phyloP scores from a whole-genome alignment of 306 rosid species.

The Mucuna pruriens region DNA sequence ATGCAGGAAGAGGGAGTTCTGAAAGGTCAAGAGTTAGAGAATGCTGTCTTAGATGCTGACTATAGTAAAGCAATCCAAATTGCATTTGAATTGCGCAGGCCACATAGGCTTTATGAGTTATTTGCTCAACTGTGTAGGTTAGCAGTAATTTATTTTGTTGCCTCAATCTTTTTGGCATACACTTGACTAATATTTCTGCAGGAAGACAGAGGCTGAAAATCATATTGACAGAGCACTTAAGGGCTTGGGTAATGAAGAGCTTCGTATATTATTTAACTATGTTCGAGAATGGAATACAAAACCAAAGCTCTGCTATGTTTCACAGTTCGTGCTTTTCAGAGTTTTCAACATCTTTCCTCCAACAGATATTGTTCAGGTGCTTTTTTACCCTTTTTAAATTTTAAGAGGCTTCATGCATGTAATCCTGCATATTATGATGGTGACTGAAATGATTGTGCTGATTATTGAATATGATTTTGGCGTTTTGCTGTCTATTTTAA shows the following conservation, averaged over 20 bases:
- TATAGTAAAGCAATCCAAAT: slow-evolving; percentile 84
- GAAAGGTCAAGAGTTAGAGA: slow-evolving; percentile 93
- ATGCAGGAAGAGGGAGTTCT: slow-evolving; percentile 89
- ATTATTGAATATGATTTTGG: slow-evolving; percentile 7
- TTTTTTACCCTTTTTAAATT: neutral
- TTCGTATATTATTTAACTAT: slow-evolving; percentile 64
- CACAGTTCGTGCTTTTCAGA: slow-evolving; percentile 79
- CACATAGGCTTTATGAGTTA: slow-evolving; percentile 71
- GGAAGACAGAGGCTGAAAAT: slow-evolving; percentile 64
- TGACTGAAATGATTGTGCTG: slow-evolving; percentile 7
- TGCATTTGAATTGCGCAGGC: slow-evolving; percentile 84
- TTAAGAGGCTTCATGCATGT: neutral
- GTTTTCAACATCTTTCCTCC: slow-evolving; percentile 81
- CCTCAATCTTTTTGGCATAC: neutral
- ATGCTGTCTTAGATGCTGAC: slow-evolving; percentile 90
- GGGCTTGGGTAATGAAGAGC: slow-evolving; percentile 66
- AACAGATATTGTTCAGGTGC: slow-evolving; percentile 71
- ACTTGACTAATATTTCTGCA: slow-evolving; percentile 51
- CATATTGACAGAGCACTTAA: slow-evolving; percentile 67
- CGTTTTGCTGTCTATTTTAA: neutral
- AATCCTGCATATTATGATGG: slow-evolving; percentile 14
- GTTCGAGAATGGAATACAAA: slow-evolving; percentile 92
- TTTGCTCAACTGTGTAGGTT: slow-evolving; percentile 86
- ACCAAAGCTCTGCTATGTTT: slow-evolving; percentile 86
- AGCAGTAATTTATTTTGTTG: slow-evolving; percentile 22